Evolutionary conservation across 768 basidiomycete species (phyloP).

Genomic region (Suillus spraguei): DNA sequence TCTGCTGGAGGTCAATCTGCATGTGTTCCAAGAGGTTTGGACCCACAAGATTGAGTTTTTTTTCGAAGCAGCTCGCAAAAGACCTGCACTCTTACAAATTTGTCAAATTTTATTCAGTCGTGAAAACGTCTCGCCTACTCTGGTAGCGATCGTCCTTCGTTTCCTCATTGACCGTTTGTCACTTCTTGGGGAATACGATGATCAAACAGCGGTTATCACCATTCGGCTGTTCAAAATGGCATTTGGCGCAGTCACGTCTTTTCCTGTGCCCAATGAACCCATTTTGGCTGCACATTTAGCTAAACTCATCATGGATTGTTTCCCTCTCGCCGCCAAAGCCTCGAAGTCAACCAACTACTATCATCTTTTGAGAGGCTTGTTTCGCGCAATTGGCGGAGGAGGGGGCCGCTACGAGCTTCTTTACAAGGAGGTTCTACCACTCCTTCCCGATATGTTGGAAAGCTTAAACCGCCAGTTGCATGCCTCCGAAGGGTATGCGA

Average conservation of each 20-base stretch:
- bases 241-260: conserved; percentile 80
- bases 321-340: conserved; percentile 91
- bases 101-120: conserved; percentile 82
- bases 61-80: conserved; percentile 76
- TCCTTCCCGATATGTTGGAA: conserved; percentile 97
- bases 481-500: conserved; percentile 76
- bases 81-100: conserved; percentile 79
- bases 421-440: conserved; percentile 94
- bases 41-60: conserved; percentile 91
- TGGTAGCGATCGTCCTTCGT: conserved; percentile 86
- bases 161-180: conserved; percentile 84
- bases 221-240: conserved; percentile 96
- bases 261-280: conserved; percentile 79
- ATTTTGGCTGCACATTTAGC: conserved; percentile 93
- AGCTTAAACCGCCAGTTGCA: conserved; percentile 89
- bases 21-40: conserved; percentile 97
- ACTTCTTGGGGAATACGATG: conserved; percentile 82
- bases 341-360: conserved; percentile 92
- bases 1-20: conserved; percentile 80
- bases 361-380: conserved; percentile 87
- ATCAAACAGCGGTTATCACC: conserved; percentile 77
- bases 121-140: conserved; percentile 74
- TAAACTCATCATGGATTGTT: conserved; percentile 94
- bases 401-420: conserved; percentile 92
- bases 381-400: conserved; percentile 89